phyloP scores from a whole-genome alignment of 164 flowering plant genomes.

The Nymphaea thermarum region DNA sequence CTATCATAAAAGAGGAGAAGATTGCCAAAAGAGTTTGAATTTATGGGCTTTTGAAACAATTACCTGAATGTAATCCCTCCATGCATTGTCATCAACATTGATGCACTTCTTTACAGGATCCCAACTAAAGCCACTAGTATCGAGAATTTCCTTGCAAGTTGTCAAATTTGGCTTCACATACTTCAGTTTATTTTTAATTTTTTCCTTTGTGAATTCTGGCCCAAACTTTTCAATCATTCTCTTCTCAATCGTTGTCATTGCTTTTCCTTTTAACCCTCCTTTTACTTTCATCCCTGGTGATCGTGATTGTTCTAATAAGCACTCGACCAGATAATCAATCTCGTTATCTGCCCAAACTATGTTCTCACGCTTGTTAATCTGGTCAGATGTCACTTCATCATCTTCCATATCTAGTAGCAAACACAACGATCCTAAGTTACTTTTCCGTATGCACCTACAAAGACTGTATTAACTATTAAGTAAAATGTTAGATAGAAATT shows the following conservation, averaged over 20 bases:
- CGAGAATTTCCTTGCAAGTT: not conserved
- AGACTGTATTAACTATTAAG: no score
- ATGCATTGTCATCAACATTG: not conserved
- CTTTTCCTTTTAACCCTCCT: not conserved
- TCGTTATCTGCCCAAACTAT: not conserved
- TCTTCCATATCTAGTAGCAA: no score
- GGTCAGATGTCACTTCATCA: no score
- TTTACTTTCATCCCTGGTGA: not conserved
- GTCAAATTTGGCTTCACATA: not conserved
- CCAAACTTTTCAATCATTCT: not conserved
- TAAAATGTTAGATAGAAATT: no score
- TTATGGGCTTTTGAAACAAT: not conserved
- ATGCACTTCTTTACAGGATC: not conserved
- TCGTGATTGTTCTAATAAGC: not conserved
- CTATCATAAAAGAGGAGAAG: no score
- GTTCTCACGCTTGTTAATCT: not conserved
- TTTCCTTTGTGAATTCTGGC: not conserved
- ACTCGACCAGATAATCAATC: not conserved
- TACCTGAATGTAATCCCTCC: not conserved
- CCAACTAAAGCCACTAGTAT: not conserved
- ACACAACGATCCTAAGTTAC: no score
- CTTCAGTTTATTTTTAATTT: not conserved
- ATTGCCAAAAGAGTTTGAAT: no score
- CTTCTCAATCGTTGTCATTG: not conserved
- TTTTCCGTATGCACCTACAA: no score